Evolutionary conservation across 2,329 filamentous ascomycete species (phyloP).

Genomic region (Aureobasidium melanogenum): DNA sequence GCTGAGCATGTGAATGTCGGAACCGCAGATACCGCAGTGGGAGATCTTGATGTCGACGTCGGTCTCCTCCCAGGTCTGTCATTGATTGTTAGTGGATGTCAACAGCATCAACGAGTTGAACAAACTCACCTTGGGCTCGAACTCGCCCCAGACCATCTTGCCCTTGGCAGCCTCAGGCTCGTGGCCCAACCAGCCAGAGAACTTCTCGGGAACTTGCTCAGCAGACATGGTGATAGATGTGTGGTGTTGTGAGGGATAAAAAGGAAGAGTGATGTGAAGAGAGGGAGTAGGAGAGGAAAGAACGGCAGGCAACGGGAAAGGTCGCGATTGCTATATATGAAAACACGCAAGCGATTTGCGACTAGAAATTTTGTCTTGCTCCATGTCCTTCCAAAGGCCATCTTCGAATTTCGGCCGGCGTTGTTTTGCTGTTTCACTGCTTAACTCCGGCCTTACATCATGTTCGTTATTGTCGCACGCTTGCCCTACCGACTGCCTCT

Average conservation of each 20-base stretch:
- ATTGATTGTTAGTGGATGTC: constrained; percentile 8
- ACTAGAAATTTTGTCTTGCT: not conserved
- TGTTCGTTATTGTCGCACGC: not conserved
- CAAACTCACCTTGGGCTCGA: constrained; percentile 31
- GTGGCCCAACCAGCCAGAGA: constrained; percentile 50
- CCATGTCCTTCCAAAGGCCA: not conserved
- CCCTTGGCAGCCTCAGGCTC: constrained; percentile 41
- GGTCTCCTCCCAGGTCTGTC: constrained; percentile 32
- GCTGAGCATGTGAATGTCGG: constrained; percentile 22
- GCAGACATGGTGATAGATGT: constrained; percentile 18
- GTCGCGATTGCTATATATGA: not conserved
- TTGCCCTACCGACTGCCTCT: not conserved
- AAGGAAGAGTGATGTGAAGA: not conserved
- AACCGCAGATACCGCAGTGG: constrained; percentile 31
- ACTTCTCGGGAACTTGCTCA: constrained; percentile 35
- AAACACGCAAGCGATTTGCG: not conserved
- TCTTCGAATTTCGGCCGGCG: constrained; percentile 3
- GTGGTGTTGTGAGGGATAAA: not conserved
- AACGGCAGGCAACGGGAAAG: not conserved
- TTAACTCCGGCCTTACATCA: constrained; percentile 7
- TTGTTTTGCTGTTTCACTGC: not conserved
- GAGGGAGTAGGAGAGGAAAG: not conserved
- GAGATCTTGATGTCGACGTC: constrained; percentile 34
- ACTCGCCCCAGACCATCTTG: constrained; percentile 46
- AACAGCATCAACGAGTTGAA: not conserved